Percentiles rank a stretch among this genome's conserved stretches.
Conservation (phyloP, 208 protist genomes). For the Wallacemonas sp. region DNA sequence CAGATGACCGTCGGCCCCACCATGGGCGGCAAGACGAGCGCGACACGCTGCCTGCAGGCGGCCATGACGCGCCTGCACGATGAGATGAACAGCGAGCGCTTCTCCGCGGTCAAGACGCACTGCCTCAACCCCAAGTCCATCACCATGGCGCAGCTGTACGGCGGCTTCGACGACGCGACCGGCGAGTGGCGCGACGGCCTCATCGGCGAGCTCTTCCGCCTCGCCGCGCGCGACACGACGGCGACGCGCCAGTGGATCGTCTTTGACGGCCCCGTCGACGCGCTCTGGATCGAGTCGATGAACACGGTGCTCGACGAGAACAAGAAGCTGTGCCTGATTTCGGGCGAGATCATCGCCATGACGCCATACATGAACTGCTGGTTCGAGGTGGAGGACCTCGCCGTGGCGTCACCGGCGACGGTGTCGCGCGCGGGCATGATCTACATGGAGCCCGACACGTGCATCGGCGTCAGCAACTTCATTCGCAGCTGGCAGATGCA, state of each 20-base stretch:
- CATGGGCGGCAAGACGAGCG: constrained; percentile 95
- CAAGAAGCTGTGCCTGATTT: constrained; percentile 96
- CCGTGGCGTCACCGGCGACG: constrained; percentile 97
- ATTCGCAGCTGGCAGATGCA: constrained; percentile 87
- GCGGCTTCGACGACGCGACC: constrained; percentile 95
- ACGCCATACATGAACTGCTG: constrained; percentile 96
- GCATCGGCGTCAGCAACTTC: constrained; percentile 83
- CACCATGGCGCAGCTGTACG: constrained; percentile 98
- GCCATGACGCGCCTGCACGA: constrained; percentile 85
- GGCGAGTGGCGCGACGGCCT: constrained; percentile 97
- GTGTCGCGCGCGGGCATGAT: constrained; percentile 98
- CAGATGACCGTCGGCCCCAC: constrained; percentile 98
- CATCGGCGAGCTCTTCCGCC: constrained; percentile 93
- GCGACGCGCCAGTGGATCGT: constrained; percentile 95
- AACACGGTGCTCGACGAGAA: constrained; percentile 96
- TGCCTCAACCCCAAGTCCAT: constrained; percentile 97
- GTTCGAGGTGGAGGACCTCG: constrained; percentile 97
- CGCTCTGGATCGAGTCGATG: constrained; percentile 96
- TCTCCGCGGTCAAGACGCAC: constrained; percentile 87
- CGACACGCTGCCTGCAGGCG: constrained; percentile 78
- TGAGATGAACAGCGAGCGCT: constrained; percentile 73
- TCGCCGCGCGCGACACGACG: constrained; percentile 82
- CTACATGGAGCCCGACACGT: constrained; percentile 95
- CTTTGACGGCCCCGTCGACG: constrained; percentile 97
- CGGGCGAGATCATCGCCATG: constrained; percentile 96